Percentiles rank a stretch among this genome's conserved stretches.
Conservation (phyloP, 176 grass and related monocot genomes). For the Carex myosuroides region DNA sequence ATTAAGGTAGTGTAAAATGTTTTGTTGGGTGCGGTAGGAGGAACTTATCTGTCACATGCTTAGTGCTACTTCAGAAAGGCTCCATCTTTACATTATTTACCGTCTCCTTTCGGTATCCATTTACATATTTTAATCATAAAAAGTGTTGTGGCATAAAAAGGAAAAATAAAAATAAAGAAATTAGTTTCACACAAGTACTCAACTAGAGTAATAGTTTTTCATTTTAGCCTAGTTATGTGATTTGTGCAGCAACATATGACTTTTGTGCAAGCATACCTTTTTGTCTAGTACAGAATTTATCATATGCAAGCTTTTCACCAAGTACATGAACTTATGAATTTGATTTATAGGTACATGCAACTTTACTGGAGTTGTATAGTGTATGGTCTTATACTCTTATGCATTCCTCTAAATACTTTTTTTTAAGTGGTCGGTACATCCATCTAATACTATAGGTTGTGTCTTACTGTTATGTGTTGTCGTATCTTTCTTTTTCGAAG, state of each 20-base stretch:
- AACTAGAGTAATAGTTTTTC: neutral
- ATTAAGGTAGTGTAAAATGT: neutral
- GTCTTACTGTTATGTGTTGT: neutral
- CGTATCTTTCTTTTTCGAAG: neutral
- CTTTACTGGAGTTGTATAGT: neutral
- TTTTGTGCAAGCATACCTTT: neutral
- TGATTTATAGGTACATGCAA: neutral
- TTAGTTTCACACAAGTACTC: neutral
- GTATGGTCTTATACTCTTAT: neutral
- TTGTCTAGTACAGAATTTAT: neutral
- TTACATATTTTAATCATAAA: neutral
- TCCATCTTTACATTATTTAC: neutral
- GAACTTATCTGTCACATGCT: neutral
- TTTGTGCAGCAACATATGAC: neutral
- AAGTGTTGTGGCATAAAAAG: neutral
- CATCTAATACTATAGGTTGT: neutral
- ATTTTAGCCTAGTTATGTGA: conserved; percentile 4
- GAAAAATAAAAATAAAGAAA: neutral
- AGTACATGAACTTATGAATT: neutral
- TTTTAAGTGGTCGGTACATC: neutral
- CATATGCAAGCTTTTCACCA: neutral
- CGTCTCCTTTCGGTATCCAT: neutral
- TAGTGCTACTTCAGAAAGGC: neutral
- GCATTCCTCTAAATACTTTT: neutral
- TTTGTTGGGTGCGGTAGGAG: conserved; percentile 10